A percentile compares a stretch with the other conserved stretches of the same genome.
These are phyloP conservation scores for Punctularia strigosozonata DNA, from an alignment of 768 basidiomycete species.

Conservation along the genomic window DNA sequence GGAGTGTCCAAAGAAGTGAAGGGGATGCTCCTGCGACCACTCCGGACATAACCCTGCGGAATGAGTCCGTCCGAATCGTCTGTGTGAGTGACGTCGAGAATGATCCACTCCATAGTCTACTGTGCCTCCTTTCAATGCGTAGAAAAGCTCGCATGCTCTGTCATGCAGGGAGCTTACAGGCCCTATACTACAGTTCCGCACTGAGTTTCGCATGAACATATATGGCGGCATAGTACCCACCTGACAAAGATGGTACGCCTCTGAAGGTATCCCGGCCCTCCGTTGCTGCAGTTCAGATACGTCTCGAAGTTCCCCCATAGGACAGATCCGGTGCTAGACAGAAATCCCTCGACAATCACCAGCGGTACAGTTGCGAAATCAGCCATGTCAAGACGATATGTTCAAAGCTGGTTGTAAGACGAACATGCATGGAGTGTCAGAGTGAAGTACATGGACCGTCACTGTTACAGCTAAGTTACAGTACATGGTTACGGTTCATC, in stretches of 20 bases:
- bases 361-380: constrained; percentile 20
- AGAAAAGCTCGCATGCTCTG: constrained; percentile 39
- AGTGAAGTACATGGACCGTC: no score
- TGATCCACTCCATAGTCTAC: constrained; percentile 39
- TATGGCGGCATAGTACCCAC: constrained; percentile 8
- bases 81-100: constrained; percentile 24
- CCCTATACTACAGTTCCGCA: constrained; percentile 23
- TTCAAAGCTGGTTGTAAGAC: no score
- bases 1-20: constrained; percentile 41
- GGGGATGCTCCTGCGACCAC: constrained; percentile 29
- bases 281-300: constrained; percentile 18
- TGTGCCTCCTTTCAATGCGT: constrained; percentile 31
- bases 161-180: constrained; percentile 43
- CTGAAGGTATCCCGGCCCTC: constrained; percentile 1
- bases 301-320: constrained; percentile 29
- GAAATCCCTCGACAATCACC: constrained; percentile 38
- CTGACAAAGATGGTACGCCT: constrained; percentile 19
- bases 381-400: no score
- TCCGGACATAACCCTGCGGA: constrained; percentile 29
- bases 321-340: constrained; percentile 22
- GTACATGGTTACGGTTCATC: no score
- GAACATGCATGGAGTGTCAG: no score
- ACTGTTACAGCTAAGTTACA: no score
- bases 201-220: not conserved
- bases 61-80: constrained; percentile 29